Evolutionary conservation across 352 stramenopile genomes (phyloP).

Genomic region (Globisporangium apiculatum): DNA sequence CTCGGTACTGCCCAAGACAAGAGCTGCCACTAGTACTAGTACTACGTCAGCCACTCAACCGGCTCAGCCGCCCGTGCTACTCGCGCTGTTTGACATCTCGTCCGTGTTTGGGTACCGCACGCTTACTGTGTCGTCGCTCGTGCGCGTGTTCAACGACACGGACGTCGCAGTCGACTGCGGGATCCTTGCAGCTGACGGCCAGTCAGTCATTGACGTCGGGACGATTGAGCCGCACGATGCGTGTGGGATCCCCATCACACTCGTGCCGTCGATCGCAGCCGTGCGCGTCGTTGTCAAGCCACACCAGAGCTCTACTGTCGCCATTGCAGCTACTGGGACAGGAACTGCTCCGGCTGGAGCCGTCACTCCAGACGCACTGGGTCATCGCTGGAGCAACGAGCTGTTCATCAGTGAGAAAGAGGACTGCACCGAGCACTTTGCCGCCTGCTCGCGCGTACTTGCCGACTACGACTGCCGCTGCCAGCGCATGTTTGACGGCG

Average conservation of each 20-base stretch:
- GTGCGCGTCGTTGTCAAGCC: conserved; percentile 63
- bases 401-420: conserved; percentile 69
- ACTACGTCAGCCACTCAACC: neutral
- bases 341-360: neutral
- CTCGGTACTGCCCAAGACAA: conserved; percentile 30
- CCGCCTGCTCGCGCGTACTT: conserved; percentile 56
- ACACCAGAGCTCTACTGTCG: conserved; percentile 12
- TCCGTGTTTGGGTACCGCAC: conserved; percentile 60
- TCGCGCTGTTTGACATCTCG: conserved; percentile 72
- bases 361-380: conserved; percentile 15
- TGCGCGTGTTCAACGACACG: conserved; percentile 73
- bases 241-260: conserved; percentile 57
- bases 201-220: conserved; percentile 47
- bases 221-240: conserved; percentile 56
- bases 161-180: conserved; percentile 50
- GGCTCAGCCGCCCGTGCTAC: conserved; percentile 20
- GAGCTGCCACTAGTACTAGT: neutral
- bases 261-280: conserved; percentile 44
- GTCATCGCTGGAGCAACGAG: conserved; percentile 80
- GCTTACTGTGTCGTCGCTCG: conserved; percentile 72
- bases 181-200: conserved; percentile 48
- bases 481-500: conserved; percentile 73
- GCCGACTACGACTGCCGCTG: conserved; percentile 73
- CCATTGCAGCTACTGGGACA: neutral
- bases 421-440: conserved; percentile 45